Percentiles rank a stretch among this genome's conserved stretches.
These are phyloP conservation scores for Penicillium dipodomyicola DNA, from an alignment of 495 filamentous ascomycete species.

Conservation along the genomic window DNA sequence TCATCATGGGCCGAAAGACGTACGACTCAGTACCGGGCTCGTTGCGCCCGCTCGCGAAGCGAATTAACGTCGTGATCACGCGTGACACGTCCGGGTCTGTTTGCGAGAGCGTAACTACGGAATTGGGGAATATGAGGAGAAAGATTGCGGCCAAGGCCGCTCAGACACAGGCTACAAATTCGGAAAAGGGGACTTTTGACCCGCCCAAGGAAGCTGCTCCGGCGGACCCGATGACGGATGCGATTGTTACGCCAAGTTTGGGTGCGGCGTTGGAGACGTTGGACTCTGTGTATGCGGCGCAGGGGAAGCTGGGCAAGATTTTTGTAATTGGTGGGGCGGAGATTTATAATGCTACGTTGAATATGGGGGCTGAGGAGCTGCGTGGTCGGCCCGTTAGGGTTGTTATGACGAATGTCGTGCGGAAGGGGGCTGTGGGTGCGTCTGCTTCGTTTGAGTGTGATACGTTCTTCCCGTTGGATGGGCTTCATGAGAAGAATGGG, in stretches of 20 bases:
- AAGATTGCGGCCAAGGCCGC: slow-evolving; percentile 22
- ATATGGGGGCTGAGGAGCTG: slow-evolving; percentile 23
- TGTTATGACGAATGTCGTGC: slow-evolving; percentile 47
- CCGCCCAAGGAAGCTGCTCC: slow-evolving; percentile 9
- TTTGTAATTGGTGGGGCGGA: slow-evolving; percentile 91
- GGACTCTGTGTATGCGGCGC: slow-evolving; percentile 23
- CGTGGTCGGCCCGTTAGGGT: slow-evolving; percentile 33
- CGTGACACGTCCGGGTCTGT: slow-evolving; percentile 39
- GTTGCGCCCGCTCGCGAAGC: slow-evolving; percentile 74
- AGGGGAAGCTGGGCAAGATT: slow-evolving; percentile 46
- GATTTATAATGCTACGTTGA: slow-evolving; percentile 72
- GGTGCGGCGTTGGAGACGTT: slow-evolving; percentile 54
- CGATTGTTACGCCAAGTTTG: slow-evolving; percentile 44
- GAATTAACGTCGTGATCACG: slow-evolving; percentile 77
- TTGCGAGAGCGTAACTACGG: slow-evolving; percentile 23
- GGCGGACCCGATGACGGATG: slow-evolving; percentile 31
- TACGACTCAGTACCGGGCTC: slow-evolving; percentile 79
- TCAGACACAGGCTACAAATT: slow-evolving; percentile 10
- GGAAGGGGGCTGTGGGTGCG: slow-evolving; percentile 36
- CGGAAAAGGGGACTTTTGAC: slow-evolving; percentile 16
- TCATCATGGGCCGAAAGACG: slow-evolving; percentile 97
- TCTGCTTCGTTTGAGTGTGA: slow-evolving; percentile 79
- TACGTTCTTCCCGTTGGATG: slow-evolving; percentile 72
- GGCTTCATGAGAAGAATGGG: slow-evolving; percentile 26
- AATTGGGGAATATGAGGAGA: slow-evolving; percentile 23